phyloP scores from a whole-genome alignment of 495 filamentous ascomycete genomes.

The Penicillium samsonianum region DNA sequence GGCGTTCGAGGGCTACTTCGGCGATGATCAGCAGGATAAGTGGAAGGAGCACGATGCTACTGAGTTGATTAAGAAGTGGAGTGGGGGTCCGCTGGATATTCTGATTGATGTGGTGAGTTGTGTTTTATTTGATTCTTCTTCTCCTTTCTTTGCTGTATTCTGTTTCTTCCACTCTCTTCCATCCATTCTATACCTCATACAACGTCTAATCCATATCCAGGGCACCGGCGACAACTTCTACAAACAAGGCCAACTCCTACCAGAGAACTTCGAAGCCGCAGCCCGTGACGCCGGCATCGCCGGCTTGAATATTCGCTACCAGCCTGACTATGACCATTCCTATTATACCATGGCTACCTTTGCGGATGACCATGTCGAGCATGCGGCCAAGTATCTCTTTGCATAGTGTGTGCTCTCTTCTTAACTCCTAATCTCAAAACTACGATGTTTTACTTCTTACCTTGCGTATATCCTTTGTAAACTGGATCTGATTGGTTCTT shows the following conservation, averaged over 20 bases:
- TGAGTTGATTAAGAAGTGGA: constrained; percentile 78
- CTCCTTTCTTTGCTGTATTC: not conserved
- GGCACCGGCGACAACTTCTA: constrained; percentile 96
- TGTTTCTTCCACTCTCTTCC: not conserved
- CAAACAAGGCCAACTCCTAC: constrained; percentile 86
- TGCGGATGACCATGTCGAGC: constrained; percentile 83
- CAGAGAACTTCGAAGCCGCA: constrained; percentile 86
- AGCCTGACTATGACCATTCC: constrained; percentile 92
- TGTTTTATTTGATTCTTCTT: not conserved
- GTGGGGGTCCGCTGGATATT: constrained; percentile 62
- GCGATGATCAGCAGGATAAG: constrained; percentile 64
- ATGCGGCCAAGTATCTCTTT: constrained; percentile 81
- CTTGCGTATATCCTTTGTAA: constrained; percentile 4
- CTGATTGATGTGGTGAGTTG: constrained; percentile 76
- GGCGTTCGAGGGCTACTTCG: constrained; percentile 89
- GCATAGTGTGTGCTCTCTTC: constrained; percentile 49
- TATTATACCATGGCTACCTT: constrained; percentile 94
- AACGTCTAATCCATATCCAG: constrained; percentile 29
- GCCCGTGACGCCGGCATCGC: constrained; percentile 68
- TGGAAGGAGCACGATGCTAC: constrained; percentile 94
- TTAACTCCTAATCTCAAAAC: constrained; percentile 15
- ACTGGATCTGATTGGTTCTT: constrained; percentile 25
- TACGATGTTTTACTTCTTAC: not conserved
- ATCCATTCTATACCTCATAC: not conserved
- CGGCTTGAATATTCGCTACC: constrained; percentile 74